Percentiles rank a stretch among this genome's conserved stretches.
Evolutionary conservation across 2,329 filamentous ascomycete genomes (phyloP).

Genomic region (Plectosphaerella sp.): DNA sequence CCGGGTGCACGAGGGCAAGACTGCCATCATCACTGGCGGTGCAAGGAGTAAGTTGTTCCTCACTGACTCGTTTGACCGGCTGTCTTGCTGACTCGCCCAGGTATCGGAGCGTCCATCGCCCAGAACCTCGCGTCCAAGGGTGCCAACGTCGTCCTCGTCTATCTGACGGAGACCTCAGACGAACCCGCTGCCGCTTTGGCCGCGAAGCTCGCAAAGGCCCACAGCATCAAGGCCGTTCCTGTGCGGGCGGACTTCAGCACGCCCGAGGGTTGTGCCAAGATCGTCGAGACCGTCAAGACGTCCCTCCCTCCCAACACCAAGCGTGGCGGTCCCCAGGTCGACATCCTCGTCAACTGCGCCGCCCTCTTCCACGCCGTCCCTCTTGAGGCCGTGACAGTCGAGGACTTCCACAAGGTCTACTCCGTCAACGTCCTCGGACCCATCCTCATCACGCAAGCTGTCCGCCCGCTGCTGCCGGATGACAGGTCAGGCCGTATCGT

Average conservation of each 20-base stretch:
- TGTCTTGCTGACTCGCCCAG: slow-evolving; percentile 22
- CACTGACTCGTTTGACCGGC: slow-evolving; percentile 1
- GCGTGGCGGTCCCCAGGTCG: slow-evolving; percentile 47
- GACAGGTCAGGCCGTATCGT: slow-evolving; percentile 56
- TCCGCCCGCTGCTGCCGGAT: slow-evolving; percentile 47
- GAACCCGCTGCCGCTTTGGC: slow-evolving; percentile 42
- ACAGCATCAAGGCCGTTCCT: slow-evolving; percentile 44
- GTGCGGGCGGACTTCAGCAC: slow-evolving; percentile 62
- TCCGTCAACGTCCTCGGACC: slow-evolving; percentile 56
- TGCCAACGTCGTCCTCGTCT: slow-evolving; percentile 54
- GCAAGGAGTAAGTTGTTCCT: slow-evolving; percentile 34
- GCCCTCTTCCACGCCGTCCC: slow-evolving; percentile 43
- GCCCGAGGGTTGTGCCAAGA: slow-evolving; percentile 45
- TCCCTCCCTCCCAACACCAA: slow-evolving; percentile 34
- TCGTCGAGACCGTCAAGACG: slow-evolving; percentile 46
- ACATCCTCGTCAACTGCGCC: slow-evolving; percentile 57
- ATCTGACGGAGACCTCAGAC: slow-evolving; percentile 51
- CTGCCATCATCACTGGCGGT: slow-evolving; percentile 47
- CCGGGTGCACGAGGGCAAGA: slow-evolving; percentile 35
- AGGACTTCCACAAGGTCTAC: slow-evolving; percentile 51
- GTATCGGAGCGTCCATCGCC: slow-evolving; percentile 57
- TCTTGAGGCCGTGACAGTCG: slow-evolving; percentile 38
- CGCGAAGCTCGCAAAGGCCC: slow-evolving; percentile 35
- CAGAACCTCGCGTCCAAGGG: slow-evolving; percentile 57
- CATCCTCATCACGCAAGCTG: slow-evolving; percentile 49